Evolutionary conservation across 148 eudicot species (phyloP).

Genomic region (Bassia scoparia): DNA sequence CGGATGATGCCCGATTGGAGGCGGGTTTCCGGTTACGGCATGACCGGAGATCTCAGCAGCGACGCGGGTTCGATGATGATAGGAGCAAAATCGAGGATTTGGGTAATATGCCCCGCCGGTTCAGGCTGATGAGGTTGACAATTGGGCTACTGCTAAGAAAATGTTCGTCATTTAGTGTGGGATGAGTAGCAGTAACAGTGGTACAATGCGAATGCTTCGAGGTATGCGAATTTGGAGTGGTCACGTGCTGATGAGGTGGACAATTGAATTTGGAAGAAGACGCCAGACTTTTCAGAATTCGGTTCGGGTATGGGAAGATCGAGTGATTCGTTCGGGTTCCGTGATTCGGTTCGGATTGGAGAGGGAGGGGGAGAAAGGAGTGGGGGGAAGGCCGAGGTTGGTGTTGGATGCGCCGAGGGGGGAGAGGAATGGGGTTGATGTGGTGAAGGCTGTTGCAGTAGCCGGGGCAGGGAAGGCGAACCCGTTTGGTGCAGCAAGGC

Average conservation of each 20-base stretch:
- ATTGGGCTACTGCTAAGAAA: constrained; percentile 67
- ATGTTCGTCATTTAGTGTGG: constrained; percentile 23
- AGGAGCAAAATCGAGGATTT: constrained; percentile 7
- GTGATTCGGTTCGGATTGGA: constrained; percentile 51
- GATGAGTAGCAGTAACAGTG: constrained; percentile 20
- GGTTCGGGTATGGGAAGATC: constrained; percentile 31
- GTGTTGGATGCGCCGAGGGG: constrained; percentile 44
- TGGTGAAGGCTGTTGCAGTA: constrained; percentile 22
- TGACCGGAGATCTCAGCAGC: constrained; percentile 33
- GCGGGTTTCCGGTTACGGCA: constrained; percentile 56
- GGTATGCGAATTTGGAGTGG: constrained; percentile 54
- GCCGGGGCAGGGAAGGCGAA: constrained; percentile 35
- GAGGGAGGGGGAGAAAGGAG: constrained; percentile 23
- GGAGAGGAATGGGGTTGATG: not conserved
- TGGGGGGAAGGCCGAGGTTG: constrained; percentile 37
- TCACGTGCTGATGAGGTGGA: constrained; percentile 82
- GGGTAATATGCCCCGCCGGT: constrained; percentile 21
- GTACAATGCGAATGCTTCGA: not conserved
- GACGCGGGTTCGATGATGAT: constrained; percentile 29
- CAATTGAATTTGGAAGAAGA: constrained; percentile 68
- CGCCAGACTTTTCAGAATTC: not conserved
- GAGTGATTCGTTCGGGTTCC: constrained; percentile 42
- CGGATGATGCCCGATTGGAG: constrained; percentile 53
- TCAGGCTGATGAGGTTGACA: constrained; percentile 86
- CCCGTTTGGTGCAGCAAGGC: constrained; percentile 92